Evolutionary conservation across 805 yeast genomes (phyloP).

Genomic region (Metschnikowia lochheadii): DNA sequence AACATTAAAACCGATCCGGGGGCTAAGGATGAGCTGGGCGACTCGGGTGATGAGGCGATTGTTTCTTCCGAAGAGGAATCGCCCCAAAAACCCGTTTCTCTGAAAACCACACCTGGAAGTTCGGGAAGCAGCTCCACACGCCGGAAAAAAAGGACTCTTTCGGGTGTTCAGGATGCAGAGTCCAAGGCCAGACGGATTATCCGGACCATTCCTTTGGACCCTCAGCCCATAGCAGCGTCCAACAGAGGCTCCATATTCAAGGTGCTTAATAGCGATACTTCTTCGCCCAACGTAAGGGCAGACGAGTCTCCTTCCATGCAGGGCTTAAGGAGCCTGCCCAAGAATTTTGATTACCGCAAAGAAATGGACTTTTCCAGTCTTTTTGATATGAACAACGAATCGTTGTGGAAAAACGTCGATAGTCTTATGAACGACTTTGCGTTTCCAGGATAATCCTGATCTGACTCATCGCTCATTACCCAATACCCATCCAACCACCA

Average conservation of each 20-base stretch:
- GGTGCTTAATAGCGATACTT: constrained; percentile 33
- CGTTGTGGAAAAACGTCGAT: constrained; percentile 78
- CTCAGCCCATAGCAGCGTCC: constrained; percentile 60
- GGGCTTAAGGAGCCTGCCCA: neutral
- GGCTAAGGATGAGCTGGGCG: constrained; percentile 21
- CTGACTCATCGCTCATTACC: neutral
- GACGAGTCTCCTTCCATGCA: neutral
- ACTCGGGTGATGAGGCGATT: constrained; percentile 22
- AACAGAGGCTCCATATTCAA: constrained; percentile 37
- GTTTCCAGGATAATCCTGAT: constrained; percentile 49
- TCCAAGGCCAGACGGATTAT: constrained; percentile 71
- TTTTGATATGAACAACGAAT: constrained; percentile 48
- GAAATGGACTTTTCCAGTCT: constrained; percentile 23
- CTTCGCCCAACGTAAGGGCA: constrained; percentile 23
- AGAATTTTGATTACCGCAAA: neutral
- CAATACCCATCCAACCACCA: too few relatives aligned
- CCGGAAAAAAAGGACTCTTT: constrained; percentile 46
- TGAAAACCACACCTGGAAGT: constrained; percentile 37
- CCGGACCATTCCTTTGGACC: constrained; percentile 76
- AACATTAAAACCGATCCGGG: constrained; percentile 33
- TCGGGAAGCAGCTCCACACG: constrained; percentile 28
- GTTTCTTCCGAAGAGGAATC: constrained; percentile 22
- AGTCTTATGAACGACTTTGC: constrained; percentile 91
- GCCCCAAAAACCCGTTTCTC: constrained; percentile 1
- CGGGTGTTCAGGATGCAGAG: constrained; percentile 60